Conservation (phyloP, 2,329 filamentous ascomycete species). For the Hansfordia pulvinata region DNA sequence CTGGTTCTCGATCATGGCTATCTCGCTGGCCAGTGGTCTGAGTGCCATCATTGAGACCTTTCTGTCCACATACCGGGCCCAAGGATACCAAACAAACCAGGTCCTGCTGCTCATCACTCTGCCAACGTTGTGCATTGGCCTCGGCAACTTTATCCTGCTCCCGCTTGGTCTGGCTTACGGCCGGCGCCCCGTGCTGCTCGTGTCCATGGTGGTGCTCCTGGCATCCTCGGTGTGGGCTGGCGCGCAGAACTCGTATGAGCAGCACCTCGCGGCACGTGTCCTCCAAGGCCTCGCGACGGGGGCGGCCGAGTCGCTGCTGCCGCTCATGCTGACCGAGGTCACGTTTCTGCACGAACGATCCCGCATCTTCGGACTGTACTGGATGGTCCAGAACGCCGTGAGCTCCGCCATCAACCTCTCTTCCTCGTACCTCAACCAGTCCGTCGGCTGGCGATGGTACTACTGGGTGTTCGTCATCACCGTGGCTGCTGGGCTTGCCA, state of each 20-base stretch:
- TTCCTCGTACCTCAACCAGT: constrained; percentile 19
- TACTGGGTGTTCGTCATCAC: constrained; percentile 24
- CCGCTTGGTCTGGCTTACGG: constrained; percentile 1
- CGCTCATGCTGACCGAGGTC: constrained; percentile 39
- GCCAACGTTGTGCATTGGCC: constrained; percentile 23
- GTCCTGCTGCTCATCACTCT: constrained; percentile 21
- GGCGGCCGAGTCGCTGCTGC: constrained; percentile 19
- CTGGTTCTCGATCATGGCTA: constrained; percentile 15
- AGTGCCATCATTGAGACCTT: constrained; percentile 22
- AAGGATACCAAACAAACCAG: constrained; percentile 11
- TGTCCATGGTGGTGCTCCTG: not conserved
- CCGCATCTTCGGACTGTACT: constrained; percentile 21
- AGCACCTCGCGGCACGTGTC: not conserved
- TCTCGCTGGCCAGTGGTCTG: constrained; percentile 37
- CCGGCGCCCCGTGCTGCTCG: not conserved
- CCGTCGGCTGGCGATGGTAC: constrained; percentile 24
- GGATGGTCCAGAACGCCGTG: constrained; percentile 22
- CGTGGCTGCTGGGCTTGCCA: constrained; percentile 18
- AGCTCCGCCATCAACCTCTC: constrained; percentile 18
- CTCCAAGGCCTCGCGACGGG: not conserved
- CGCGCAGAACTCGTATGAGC: not conserved
- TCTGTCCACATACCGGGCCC: constrained; percentile 15
- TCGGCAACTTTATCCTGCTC: constrained; percentile 8
- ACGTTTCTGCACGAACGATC: constrained; percentile 25
- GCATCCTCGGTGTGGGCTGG: not conserved